Evolutionary conservation across 306 rosid species (phyloP).

Genomic region (Lathyrus oleraceus): DNA sequence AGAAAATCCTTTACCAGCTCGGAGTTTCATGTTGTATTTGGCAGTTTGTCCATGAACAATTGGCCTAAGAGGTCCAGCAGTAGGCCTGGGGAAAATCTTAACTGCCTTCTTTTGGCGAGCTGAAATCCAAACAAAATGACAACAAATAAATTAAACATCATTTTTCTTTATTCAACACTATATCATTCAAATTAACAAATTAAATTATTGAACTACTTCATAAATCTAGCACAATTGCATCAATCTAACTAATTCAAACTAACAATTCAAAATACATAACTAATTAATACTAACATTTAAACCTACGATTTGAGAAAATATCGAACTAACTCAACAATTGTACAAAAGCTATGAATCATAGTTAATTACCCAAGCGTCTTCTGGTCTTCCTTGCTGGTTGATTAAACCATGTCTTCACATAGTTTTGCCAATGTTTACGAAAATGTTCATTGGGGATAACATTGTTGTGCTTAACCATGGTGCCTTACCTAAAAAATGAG

Average conservation of each 20-base stretch:
- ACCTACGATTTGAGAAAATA: too few species aligned
- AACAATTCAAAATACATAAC: background rate
- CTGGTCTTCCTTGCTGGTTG: slow-evolving; percentile 69
- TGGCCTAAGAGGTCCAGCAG: slow-evolving; percentile 64
- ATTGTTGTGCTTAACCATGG: slow-evolving; percentile 77
- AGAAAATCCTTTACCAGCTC: slow-evolving; percentile 66
- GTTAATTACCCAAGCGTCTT: slow-evolving; percentile 55
- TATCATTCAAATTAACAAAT: background rate
- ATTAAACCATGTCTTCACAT: slow-evolving; percentile 73
- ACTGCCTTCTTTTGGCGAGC: slow-evolving; percentile 75
- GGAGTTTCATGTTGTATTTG: slow-evolving; percentile 69
- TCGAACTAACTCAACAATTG: too few species aligned
- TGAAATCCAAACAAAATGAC: slow-evolving; percentile 15
- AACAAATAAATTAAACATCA: background rate
- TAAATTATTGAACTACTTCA: background rate
- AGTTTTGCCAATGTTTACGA: slow-evolving; percentile 73
- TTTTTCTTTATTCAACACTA: background rate
- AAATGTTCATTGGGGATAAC: slow-evolving; percentile 68
- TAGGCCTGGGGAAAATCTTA: slow-evolving; percentile 66
- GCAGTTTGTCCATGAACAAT: slow-evolving; percentile 33
- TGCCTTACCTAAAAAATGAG: slow-evolving; percentile 37
- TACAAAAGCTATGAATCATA: too few species aligned
- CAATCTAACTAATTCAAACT: too few species aligned
- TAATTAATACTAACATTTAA: background rate
- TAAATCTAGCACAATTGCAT: too few species aligned